These are phyloP conservation scores for Pseudocercospora pini-densiflorae DNA, from an alignment of 2,329 filamentous ascomycete genomes.

Conservation along the genomic window DNA sequence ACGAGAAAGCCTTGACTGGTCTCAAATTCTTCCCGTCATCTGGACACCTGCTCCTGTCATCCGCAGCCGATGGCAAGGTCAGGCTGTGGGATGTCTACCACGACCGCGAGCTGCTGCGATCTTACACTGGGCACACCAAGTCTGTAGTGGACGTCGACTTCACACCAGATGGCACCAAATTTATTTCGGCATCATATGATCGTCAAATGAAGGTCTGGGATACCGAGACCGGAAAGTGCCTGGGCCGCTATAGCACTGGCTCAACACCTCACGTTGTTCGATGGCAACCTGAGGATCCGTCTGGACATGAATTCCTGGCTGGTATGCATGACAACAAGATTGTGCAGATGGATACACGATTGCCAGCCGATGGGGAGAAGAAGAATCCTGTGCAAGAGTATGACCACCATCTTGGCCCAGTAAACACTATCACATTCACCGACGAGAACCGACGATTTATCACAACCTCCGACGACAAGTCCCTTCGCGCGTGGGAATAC, in stretches of 20 bases:
- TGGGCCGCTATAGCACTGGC: slow-evolving; percentile 87
- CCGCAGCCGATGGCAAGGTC: slow-evolving; percentile 87
- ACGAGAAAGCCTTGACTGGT: slow-evolving; percentile 81
- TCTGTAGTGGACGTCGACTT: slow-evolving; percentile 89
- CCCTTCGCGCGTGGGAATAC: slow-evolving; percentile 95
- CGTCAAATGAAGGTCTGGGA: slow-evolving; percentile 98
- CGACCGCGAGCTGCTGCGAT: slow-evolving; percentile 81
- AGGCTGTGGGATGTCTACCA: slow-evolving; percentile 97
- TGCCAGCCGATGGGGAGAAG: slow-evolving; percentile 54
- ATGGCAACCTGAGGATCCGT: slow-evolving; percentile 82
- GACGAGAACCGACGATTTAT: slow-evolving; percentile 95
- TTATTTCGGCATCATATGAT: slow-evolving; percentile 91
- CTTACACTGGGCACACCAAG: slow-evolving; percentile 90
- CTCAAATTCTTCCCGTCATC: slow-evolving; percentile 87
- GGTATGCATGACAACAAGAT: slow-evolving; percentile 99
- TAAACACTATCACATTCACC: slow-evolving; percentile 97
- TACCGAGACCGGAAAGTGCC: slow-evolving; percentile 88
- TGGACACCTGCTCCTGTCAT: slow-evolving; percentile 86
- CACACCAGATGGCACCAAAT: slow-evolving; percentile 78
- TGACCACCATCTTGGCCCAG: slow-evolving; percentile 94
- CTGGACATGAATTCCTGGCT: slow-evolving; percentile 87
- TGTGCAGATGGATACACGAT: slow-evolving; percentile 87
- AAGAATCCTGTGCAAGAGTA: slow-evolving; percentile 87
- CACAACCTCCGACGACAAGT: slow-evolving; percentile 97
- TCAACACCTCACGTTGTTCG: slow-evolving; percentile 94